A percentile compares a stretch with the other conserved stretches of the same genome.
phyloP scores from a whole-genome alignment of 176 grass and related monocot genomes.

The Rhynchospora breviuscula region DNA sequence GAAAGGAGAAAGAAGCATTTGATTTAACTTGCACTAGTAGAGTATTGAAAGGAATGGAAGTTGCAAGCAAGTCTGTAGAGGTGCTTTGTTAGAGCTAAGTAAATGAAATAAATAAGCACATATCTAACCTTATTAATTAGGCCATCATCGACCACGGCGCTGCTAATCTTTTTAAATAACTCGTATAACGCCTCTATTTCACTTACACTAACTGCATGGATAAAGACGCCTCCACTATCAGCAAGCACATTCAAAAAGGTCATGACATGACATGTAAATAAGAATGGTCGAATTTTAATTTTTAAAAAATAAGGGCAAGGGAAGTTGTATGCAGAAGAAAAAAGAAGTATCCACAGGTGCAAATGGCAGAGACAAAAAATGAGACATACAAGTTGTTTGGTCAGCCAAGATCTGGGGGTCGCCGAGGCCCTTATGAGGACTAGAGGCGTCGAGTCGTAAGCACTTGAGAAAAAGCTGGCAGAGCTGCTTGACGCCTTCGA shows the following conservation, averaged over 20 bases:
- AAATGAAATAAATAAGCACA: constrained; percentile 7
- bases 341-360: background rate
- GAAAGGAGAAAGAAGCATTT: background rate
- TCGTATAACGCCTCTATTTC: constrained; percentile 87
- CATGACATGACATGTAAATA: background rate
- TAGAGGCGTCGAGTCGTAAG: constrained; percentile 55
- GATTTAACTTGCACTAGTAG: background rate
- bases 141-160: constrained; percentile 82
- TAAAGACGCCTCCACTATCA: background rate
- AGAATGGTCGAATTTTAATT: too few relatives aligned
- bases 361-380: background rate
- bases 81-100: background rate
- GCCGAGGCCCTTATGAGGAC: constrained; percentile 57
- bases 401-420: constrained; percentile 73
- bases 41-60: background rate
- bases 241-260: background rate
- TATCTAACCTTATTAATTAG: constrained; percentile 87
- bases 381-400: constrained; percentile 77
- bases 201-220: constrained; percentile 72
- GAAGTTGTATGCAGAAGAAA: background rate
- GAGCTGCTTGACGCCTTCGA: constrained; percentile 61
- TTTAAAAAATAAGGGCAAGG: constrained; percentile 6
- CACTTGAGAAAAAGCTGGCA: constrained; percentile 48
- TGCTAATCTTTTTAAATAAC: constrained; percentile 98
- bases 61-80: background rate